Conservation (phyloP, 306 rosid species). For the Inga laurina region DNA sequence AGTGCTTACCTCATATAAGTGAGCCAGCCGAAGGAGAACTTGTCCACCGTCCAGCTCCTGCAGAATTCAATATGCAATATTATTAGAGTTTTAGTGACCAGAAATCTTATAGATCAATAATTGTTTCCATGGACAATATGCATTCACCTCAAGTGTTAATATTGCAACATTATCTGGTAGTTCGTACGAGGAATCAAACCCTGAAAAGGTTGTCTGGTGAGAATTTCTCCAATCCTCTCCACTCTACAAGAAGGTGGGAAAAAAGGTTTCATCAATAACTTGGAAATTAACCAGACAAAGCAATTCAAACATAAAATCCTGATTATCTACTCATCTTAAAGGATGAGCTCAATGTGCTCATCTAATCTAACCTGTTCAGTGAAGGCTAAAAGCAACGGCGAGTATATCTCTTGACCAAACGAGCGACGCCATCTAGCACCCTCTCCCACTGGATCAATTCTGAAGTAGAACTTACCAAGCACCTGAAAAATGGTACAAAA, state of each 20-base stretch:
- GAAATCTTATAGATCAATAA: background rate
- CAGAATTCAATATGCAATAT: slow-evolving; percentile 21
- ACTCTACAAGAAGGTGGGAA: slow-evolving; percentile 38
- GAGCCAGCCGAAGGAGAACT: slow-evolving; percentile 78
- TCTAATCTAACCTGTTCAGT: slow-evolving; percentile 57
- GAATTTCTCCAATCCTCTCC: slow-evolving; percentile 62
- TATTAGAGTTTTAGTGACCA: background rate
- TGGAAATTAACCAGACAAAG: background rate
- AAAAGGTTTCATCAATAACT: background rate
- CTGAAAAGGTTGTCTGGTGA: slow-evolving; percentile 59
- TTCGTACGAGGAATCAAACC: slow-evolving; percentile 57
- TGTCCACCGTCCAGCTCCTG: slow-evolving; percentile 69
- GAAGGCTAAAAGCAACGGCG: slow-evolving; percentile 88
- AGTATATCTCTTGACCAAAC: slow-evolving; percentile 89
- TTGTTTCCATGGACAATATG: background rate
- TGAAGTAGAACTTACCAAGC: slow-evolving; percentile 75
- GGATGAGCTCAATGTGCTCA: background rate
- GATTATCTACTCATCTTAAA: background rate
- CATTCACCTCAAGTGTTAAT: slow-evolving; percentile 71
- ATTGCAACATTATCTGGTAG: slow-evolving; percentile 76
- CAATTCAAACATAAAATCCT: background rate
- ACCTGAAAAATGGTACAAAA: slow-evolving; percentile 54
- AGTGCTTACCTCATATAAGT: slow-evolving; percentile 67
- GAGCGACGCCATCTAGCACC: slow-evolving; percentile 98
- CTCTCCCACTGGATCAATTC: slow-evolving; percentile 78